Evolutionary conservation across 352 stramenopile genomes (phyloP), one percentile per base, ranked within the genome.

Genomic region (Pythium oligandrum): DNA sequence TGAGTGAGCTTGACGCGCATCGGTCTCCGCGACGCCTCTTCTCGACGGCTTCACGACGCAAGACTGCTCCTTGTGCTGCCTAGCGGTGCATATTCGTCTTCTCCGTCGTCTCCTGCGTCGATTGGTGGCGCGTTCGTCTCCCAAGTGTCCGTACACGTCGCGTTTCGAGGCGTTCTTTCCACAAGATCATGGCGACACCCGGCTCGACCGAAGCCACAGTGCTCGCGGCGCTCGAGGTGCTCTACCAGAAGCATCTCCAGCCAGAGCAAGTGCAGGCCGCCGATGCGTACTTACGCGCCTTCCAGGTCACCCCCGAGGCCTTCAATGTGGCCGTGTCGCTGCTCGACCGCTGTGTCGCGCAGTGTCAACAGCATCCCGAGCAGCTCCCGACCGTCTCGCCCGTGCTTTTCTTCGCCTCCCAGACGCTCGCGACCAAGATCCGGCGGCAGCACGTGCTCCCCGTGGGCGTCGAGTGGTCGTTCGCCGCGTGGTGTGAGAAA

Each of bases 351-450:
- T 73, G 85, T 40, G 52, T 93, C 4, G 12, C 32, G 26, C 48
- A 61, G 42, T 44, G 40, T 38, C 65, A 48, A 40, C 59, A 58
- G 30, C 62, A 46, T 44, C 45, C 51, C 8, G 55, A 63, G 34
- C 55, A 54, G 39, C 53, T 68, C 9, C 43, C 38, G 10, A 7
- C 40, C 10, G 39, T 51, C 26, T 62, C 85, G 9, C 78, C 81
- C 9, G 64, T 80, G 26, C 63, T 88, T 31, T 93, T 91, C 64
- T 93, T 93, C 63, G 71, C 83, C 26, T 68, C 83, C 12, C 83
- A 93, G 70, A 93, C 83, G 59, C 69, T 93, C 47, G 78, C 80
- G n/a, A 90, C 77, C 65, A 90, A 91, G 60, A 54, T 93, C 12
- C 77, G 82, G 4, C 76, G 79, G 26, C 71, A 88, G 43, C 68